These are phyloP conservation scores for Epichloe hybrida DNA, from an alignment of 2,329 filamentous ascomycete genomes.

Conservation along the genomic window DNA sequence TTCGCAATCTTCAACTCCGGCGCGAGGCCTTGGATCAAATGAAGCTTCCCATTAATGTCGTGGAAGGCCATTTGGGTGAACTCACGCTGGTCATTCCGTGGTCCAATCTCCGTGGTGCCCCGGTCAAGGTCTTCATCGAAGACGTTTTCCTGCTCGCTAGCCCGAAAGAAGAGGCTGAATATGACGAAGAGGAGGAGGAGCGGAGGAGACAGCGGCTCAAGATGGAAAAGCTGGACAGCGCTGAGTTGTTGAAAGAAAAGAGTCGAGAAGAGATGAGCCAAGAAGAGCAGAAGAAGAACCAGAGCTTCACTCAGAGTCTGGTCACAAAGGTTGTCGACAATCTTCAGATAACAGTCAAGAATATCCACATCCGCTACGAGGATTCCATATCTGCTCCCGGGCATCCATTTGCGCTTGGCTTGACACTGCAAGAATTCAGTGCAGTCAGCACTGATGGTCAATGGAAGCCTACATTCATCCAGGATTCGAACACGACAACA, in stretches of 20 bases:
- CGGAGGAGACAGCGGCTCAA: conserved; percentile 79
- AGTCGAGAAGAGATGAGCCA: conserved; percentile 85
- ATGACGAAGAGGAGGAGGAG: conserved; percentile 86
- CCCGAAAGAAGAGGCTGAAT: conserved; percentile 88
- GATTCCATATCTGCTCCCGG: conserved; percentile 91
- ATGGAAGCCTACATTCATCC: conserved; percentile 93
- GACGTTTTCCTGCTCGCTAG: conserved; percentile 94
- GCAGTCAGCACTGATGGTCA: conserved; percentile 89
- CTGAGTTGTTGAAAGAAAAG: conserved; percentile 83
- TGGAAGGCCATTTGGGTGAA: conserved; percentile 85
- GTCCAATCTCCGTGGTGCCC: conserved; percentile 90
- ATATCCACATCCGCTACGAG: conserved; percentile 96
- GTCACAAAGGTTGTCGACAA: conserved; percentile 98
- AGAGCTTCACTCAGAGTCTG: conserved; percentile 92
- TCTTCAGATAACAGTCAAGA: conserved; percentile 92
- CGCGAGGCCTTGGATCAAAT: conserved; percentile 94
- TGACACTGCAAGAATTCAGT: conserved; percentile 92
- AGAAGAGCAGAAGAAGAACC: conserved; percentile 93
- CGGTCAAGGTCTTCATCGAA: conserved; percentile 88
- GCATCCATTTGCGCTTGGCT: conserved; percentile 83
- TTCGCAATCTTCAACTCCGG: conserved; percentile 82
- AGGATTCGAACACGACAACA: conserved; percentile 67
- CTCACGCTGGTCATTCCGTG: conserved; percentile 90
- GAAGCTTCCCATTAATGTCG: conserved; percentile 88
- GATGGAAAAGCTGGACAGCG: conserved; percentile 96